Evolutionary conservation across 1,284 basidiomycete species (phyloP).

Genomic region (Ganoderma boninense): DNA sequence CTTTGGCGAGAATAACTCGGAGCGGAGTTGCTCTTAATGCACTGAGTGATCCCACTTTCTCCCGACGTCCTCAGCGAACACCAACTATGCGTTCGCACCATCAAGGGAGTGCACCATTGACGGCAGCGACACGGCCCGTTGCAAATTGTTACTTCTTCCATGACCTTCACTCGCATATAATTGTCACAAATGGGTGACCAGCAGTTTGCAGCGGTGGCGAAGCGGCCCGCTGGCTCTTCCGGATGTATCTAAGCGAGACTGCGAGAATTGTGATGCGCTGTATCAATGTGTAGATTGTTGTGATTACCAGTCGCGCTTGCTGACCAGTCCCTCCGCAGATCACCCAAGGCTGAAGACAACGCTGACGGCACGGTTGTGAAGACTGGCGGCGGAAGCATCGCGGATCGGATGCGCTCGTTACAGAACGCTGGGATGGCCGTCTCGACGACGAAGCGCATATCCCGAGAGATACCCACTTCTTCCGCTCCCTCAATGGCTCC

Average conservation of each 20-base stretch:
- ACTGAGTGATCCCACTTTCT: not conserved
- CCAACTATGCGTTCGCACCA: not conserved
- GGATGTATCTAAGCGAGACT: not conserved
- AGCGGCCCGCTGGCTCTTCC: not conserved
- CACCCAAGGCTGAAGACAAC: slow-evolving; percentile 21
- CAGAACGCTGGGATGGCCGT: slow-evolving; percentile 69
- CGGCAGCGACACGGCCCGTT: not conserved
- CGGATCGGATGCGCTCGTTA: slow-evolving; percentile 77
- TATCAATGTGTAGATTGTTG: slow-evolving; percentile 1
- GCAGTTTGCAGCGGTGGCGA: not conserved
- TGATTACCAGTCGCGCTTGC: not conserved
- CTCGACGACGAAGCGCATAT: slow-evolving; percentile 56
- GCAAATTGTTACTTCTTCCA: not conserved
- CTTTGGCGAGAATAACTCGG: not conserved
- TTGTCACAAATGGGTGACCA: not conserved
- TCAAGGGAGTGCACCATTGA: slow-evolving; percentile 6
- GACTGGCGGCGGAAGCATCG: slow-evolving; percentile 62
- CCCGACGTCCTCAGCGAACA: not conserved
- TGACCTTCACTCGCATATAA: not conserved
- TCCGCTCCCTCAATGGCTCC: slow-evolving; percentile 30
- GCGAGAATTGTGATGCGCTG: not conserved
- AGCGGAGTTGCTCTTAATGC: not conserved
- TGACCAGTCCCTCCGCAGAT: slow-evolving; percentile 23
- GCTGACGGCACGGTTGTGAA: slow-evolving; percentile 47
- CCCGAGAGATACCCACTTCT: slow-evolving; percentile 49